Evolutionary conservation across 208 protist species (phyloP), one percentile per base, ranked within the genome.

Genomic region (Wallacemonas sp.): DNA sequence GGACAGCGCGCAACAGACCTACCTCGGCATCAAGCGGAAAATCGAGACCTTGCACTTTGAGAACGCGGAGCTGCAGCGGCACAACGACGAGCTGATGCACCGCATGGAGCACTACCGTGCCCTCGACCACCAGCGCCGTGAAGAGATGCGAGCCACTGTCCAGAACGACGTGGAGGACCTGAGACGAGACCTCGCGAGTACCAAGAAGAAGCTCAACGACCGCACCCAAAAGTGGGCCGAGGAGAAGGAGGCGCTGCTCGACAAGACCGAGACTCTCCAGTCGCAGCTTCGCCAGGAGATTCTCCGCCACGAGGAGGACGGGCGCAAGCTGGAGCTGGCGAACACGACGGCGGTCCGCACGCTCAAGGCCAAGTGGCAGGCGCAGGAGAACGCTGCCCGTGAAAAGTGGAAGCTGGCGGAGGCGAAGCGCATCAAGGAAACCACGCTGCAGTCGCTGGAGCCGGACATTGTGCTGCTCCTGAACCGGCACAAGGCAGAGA

Each of bases 381-480:
- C 84, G n/a, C 84, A 89, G 73, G 92, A 97, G 65, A 94, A 86
- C 61, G 74, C 72, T 12, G 74, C 66, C 29, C 76, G 92, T 1
- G 90, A 94, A 50, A 87, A 89, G 72, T 97, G 92, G 90, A 80
- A 82, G 42, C 72, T 92, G 42, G 79, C 78, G 2, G 90, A 97
- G 80, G 87, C 88, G 18, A 94, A 91, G 67, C 79, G 84, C 25
- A 97, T 97, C 66, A 97, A 97, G 71, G 84, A 92, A 61, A 89
- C 77, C 25, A 95, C 92, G 25, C 69, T 97, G 52, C 91, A 96
- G 75, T 91, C 92, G 12, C 79, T 97, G 11, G 88, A 97, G 74
- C 92, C 92, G 7, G 92, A 97, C 55, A 97, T 97, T 61, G 89
- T 94, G 44, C 76, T 96, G 55, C 76, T 97, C n/a, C 77, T 97